Base-by-base conservation (phyloP, 345 rosid genomes). In the Streptanthus diversifolius region DNA sequence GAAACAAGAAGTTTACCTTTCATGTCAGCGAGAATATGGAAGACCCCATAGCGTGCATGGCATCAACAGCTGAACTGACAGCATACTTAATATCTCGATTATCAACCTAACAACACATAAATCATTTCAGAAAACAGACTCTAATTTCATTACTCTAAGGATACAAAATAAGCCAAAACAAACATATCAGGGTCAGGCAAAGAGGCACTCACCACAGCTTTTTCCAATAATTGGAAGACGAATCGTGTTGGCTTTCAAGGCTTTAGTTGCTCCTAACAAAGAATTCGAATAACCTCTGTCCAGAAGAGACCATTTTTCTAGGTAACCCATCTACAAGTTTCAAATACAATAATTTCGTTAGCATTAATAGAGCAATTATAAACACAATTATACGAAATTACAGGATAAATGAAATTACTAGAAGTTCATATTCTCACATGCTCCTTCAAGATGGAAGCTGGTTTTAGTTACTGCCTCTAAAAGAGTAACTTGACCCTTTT, bases 181-280 rank as follows among this genome's bases (percentile, higher is more conserved):
- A 7, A 15, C 52, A 58, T 35, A 21, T 30, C 27, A 15, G 15
- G 3, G 54, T 29, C 29, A 72, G 40, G 60, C 24, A 25, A 40
- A 27, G 61, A 17, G 67, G 64, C 54, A 74, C 89, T 40, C 82
- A 81, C 97, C 66, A 70, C 63, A 57, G 97, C 86, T 79, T 87
- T 87, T 89, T 71, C 92, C 96, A 63, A 82, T 85, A 52, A 91
- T 64, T 25, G 96, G 98, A 79, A 93, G 97, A 71, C 97, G 96
- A 52, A 93, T 95, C 5, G 96, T 91, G 76, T 97, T 93, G 74
- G 98, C 98, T 84, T 80, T 86, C 81, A 91, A 82, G 72, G 98
- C 89, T 88, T 85, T 96, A 15, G 82, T 88, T 73, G 97, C 96
- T 74, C 90, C 95, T 45, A 68, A 77, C 86, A 89, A 80, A 60